Evolutionary conservation across 257 asterid genomes (phyloP).

Genomic region (Solanum stenotomum): DNA sequence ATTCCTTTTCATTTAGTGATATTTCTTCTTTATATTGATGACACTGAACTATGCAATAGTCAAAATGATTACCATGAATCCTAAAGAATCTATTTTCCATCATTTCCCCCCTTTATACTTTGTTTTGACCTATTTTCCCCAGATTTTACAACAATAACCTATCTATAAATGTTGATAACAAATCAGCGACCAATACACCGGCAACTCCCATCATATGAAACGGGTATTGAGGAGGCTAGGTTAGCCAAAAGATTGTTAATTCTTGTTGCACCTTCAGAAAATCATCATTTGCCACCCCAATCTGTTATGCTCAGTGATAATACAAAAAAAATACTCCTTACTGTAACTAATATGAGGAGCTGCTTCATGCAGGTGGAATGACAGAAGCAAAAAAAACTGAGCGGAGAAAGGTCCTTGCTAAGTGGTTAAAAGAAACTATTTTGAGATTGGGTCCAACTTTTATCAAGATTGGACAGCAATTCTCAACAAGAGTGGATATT

Average conservation of each 20-base stretch:
- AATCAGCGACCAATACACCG: background rate
- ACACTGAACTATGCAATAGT: background rate
- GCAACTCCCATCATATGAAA: background rate
- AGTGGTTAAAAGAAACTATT: conserved; percentile 90
- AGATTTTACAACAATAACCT: background rate
- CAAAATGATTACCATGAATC: background rate
- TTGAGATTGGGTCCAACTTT: conserved; percentile 96
- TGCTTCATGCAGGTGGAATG: conserved; percentile 62
- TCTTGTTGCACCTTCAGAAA: background rate
- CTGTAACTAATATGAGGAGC: conserved; percentile 4
- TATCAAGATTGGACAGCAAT: conserved; percentile 96
- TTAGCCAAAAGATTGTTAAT: background rate
- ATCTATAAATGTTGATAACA: background rate
- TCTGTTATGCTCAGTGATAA: background rate
- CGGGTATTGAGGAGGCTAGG: background rate
- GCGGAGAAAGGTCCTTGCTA: conserved; percentile 77
- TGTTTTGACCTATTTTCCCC: background rate
- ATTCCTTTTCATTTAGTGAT: background rate
- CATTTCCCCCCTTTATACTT: background rate
- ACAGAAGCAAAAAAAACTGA: conserved; percentile 59
- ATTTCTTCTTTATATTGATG: background rate
- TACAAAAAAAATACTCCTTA: background rate
- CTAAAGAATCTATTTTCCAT: background rate
- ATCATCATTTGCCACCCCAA: background rate
- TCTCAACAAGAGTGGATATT: conserved; percentile 96